Conservation (phyloP, 495 filamentous ascomycete species). For the Neurospora cerealis region DNA sequence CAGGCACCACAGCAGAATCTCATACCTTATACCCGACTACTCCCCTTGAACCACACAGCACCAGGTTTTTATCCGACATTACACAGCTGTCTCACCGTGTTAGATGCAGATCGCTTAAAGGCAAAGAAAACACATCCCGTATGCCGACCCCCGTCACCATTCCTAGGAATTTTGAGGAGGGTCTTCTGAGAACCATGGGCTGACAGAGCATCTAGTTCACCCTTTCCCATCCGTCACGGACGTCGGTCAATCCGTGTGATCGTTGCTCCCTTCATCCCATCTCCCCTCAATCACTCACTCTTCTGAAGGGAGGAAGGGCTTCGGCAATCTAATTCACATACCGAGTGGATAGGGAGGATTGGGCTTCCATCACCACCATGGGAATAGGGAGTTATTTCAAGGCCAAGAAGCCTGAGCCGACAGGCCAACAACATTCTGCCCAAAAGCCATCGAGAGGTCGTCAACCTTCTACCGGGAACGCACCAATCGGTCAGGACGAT, state of each 20-base stretch:
- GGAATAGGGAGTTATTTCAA: conserved; percentile 54
- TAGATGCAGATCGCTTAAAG: not conserved
- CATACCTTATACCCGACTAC: not conserved
- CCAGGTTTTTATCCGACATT: not conserved
- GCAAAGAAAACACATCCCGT: not conserved
- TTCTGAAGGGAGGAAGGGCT: not conserved
- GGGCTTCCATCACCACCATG: conserved; percentile 31
- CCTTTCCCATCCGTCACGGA: not conserved
- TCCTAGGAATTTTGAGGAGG: not conserved
- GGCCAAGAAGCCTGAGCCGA: conserved; percentile 33
- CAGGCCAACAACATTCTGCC: conserved; percentile 3
- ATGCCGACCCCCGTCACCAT: not conserved
- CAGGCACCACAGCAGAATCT: not conserved
- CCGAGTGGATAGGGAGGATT: not conserved
- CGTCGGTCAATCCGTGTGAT: not conserved
- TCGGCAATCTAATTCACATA: not conserved
- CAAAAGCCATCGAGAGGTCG: not conserved
- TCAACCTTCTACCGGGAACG: not conserved
- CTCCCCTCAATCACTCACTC: not conserved
- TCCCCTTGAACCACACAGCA: not conserved
- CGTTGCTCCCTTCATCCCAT: not conserved
- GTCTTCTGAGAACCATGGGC: not conserved
- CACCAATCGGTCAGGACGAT: conserved; percentile 6
- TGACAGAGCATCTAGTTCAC: not conserved
- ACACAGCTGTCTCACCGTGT: not conserved